Base-by-base conservation (phyloP, 352 stramenopile genomes). In the Pythium aphanidermatum region DNA sequence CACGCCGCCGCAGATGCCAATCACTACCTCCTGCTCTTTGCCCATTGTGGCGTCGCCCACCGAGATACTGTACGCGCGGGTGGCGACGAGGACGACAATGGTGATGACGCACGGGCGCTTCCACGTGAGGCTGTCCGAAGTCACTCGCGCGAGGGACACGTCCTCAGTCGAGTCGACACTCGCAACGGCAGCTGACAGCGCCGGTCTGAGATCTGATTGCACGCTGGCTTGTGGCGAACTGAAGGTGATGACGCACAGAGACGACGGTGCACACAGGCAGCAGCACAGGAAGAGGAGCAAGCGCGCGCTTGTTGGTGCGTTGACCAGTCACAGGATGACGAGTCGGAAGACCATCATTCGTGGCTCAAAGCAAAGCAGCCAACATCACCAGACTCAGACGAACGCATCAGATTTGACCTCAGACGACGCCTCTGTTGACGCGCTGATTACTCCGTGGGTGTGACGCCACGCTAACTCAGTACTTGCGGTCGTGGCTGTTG, bases 1-100 rank as follows among this genome's bases (percentile, higher is more conserved):
- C 13, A 87, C 77, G 53, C 77, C 77, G 21, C 77, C 77, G 44
- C 74, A 85, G 52, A 90, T 86, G 48, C 74, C 77, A 24, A 90
- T 57, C 58, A 90, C 58, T 42, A 68, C 66, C 33, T 80, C 61
- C 52, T 65, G 56, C 21, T 67, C 38, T 38, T 57, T 55, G 37
- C 31, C 39, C 60, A 69, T 69, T n/a, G 26, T 14, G 20, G 36
- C 46, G 35, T n/a, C 21, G 25, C 37, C 24, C 13, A 23, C 32
- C 33, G 28, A 41, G 16, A 14, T 46, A 38, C 16, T 46, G 45
- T 29, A 55, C 21, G 21, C 45, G 27, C 16, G 51, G 37, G 5
- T 40, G 42, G 40, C 47, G 20, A 21, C 28, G 35, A 42, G 16
- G 35, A 26, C 28, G 16, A 23, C 51, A 21, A 60, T 36, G 30